Percentiles rank a stretch among this genome's conserved stretches.
These are phyloP conservation scores for Suillus hirtellus DNA, from an alignment of 768 basidiomycete species.

Conservation along the genomic window DNA sequence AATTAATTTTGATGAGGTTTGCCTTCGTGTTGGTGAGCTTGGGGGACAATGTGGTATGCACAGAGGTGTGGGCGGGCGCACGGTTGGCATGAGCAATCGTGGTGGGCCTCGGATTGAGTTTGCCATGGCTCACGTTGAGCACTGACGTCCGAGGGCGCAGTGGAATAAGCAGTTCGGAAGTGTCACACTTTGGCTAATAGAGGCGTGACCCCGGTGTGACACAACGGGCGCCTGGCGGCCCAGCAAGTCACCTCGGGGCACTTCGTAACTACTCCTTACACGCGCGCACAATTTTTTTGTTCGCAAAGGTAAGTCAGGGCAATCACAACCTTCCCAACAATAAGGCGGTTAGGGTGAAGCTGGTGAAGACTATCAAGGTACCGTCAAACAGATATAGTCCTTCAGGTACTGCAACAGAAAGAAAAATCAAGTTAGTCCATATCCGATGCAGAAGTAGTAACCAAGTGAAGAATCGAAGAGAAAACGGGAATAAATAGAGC, in stretches of 20 bases:
- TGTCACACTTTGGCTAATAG: conserved; percentile 1
- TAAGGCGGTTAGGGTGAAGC: neutral
- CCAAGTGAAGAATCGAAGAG: neutral
- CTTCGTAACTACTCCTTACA: neutral
- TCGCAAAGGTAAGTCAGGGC: neutral
- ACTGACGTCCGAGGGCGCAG: neutral
- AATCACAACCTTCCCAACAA: neutral
- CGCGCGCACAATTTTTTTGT: neutral
- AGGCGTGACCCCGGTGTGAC: conserved; percentile 6
- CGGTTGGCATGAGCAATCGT: conserved; percentile 35
- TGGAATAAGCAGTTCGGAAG: neutral
- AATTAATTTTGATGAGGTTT: conserved; percentile 27
- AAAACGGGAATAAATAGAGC: neutral
- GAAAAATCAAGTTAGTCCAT: neutral
- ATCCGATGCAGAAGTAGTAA: neutral
- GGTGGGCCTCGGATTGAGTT: conserved; percentile 12
- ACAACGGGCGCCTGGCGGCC: neutral
- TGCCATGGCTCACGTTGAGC: conserved; percentile 2
- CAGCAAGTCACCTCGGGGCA: neutral
- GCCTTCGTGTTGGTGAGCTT: conserved; percentile 23
- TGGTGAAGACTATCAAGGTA: neutral
- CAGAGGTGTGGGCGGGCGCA: conserved; percentile 24
- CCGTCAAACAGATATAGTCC: neutral
- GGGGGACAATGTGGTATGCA: conserved; percentile 14
- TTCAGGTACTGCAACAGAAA: neutral